Percentiles rank a stretch among this genome's conserved stretches.
Conservation (phyloP, 164 flowering plant species). For the Dillenia suffruticosa region DNA sequence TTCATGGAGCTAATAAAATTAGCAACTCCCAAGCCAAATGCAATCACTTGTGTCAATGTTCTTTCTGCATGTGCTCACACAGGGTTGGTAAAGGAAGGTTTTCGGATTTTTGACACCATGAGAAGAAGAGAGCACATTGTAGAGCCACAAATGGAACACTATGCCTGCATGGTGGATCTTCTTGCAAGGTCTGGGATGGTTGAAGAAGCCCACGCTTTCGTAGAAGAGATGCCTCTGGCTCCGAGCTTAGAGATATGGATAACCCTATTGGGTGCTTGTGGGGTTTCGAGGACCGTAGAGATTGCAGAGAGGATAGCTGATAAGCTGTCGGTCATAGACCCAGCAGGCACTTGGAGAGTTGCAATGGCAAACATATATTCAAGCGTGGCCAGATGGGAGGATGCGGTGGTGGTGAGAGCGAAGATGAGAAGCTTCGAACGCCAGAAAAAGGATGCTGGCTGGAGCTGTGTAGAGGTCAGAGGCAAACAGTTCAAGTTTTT, state of each 20-base stretch:
- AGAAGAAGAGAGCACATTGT: constrained; percentile 22
- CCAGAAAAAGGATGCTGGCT: constrained; percentile 12
- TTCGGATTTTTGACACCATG: constrained; percentile 31
- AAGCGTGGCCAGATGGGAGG: constrained; percentile 18
- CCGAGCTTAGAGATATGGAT: constrained; percentile 17
- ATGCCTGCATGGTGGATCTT: constrained; percentile 39
- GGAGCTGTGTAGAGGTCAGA: constrained; percentile 26
- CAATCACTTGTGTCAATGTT: constrained; percentile 31
- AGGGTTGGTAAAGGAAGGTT: constrained; percentile 39
- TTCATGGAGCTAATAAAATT: constrained; percentile 17
- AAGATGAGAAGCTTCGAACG: constrained; percentile 9
- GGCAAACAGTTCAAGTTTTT: constrained; percentile 15
- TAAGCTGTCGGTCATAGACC: constrained; percentile 14
- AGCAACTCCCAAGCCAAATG: constrained; percentile 27
- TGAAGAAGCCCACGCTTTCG: constrained; percentile 17
- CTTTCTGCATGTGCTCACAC: constrained; percentile 41
- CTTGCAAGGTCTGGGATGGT: constrained; percentile 29
- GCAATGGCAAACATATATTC: constrained; percentile 17
- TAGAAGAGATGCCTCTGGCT: constrained; percentile 9
- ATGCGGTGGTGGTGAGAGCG: constrained; percentile 15
- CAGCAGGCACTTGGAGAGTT: constrained; percentile 14
- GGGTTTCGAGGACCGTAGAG: constrained; percentile 3
- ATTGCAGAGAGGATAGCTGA: constrained; percentile 16
- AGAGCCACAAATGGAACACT: constrained; percentile 35
- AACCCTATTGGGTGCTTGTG: constrained; percentile 22